Base-by-base conservation (phyloP, 306 rosid species). In the Datisca glomerata region DNA sequence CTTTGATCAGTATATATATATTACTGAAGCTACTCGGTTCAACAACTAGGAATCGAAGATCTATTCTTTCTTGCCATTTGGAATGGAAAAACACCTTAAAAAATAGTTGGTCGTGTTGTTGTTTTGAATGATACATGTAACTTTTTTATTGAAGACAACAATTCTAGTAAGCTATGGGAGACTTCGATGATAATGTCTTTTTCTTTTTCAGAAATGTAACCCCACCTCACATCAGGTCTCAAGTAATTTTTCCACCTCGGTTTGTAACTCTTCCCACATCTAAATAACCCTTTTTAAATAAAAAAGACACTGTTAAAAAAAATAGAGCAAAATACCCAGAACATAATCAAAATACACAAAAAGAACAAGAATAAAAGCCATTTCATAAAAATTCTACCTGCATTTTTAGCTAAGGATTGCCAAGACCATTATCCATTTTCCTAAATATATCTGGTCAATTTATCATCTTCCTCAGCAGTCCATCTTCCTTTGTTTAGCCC, bases 351-450 rank as follows among this genome's bases (percentile, higher is more conserved):
- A n/a, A n/a, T n/a, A n/a, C n/a, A 25, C 31, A 8, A 8, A 25
- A 25, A 25, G 6, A 25, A 25, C 4, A 8, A 4, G 31, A 25
- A n/a, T n/a, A n/a, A n/a, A n/a, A n/a, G n/a, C n/a, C n/a, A n/a
- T n/a, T n/a, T n/a, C n/a, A n/a, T 12, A 36, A 1, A 11, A 36
- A 14, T 12, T 5, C 14, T 11, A 83, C 94, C 94, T 44, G 94
- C 86, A 73, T 70, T 70, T 40, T 70, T 75, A 11, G 94, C 86
- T 39, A 84, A 51, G 14, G 78, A 59, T 56, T 86, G 76, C 94
- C 94, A 84, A 3, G 80, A 73, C 0, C 94, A 92, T 65, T 79
- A 83, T 6, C 94, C 94, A 31, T 76, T 84, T 18, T 55, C 70
- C 5, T 51, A 72, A 44, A 84, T 64, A 48, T 73, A 73, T 8